Conservation (phyloP, 371 early-diverging fungal genomes). For the Mortierella sp. region DNA sequence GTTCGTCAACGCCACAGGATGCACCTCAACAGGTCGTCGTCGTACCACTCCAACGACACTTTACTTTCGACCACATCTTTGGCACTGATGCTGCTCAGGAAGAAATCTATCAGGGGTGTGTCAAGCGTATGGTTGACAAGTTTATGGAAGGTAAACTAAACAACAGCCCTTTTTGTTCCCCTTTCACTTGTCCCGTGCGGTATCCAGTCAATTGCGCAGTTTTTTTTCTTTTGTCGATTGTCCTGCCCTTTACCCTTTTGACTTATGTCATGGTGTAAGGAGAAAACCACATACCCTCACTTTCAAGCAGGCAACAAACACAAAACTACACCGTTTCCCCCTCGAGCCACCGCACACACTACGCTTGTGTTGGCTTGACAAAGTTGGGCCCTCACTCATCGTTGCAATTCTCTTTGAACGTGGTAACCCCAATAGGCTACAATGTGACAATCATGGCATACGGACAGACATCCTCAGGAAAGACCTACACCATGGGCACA, state of each 20-base stretch:
- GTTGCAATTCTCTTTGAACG: not conserved
- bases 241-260: not conserved
- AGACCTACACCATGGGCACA: constrained; percentile 99
- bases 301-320: not conserved
- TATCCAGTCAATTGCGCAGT: not conserved
- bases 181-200: constrained; percentile 8
- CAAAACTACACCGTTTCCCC: not conserved
- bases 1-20: constrained; percentile 18
- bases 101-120: constrained; percentile 79
- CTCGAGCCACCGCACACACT: not conserved
- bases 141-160: constrained; percentile 85
- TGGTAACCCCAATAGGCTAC: constrained; percentile 69
- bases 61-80: constrained; percentile 87
- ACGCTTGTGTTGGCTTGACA: not conserved
- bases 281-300: not conserved
- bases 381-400: not conserved
- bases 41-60: constrained; percentile 69
- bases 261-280: not conserved
- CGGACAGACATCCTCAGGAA: constrained; percentile 97
- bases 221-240: not conserved
- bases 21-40: constrained; percentile 51
- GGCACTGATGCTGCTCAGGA: constrained; percentile 76
- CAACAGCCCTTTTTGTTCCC: not conserved
- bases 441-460: constrained; percentile 98
- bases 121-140: constrained; percentile 80